Conservation (phyloP, 768 basidiomycete genomes). For the Goffeauzyma gilvescens region DNA sequence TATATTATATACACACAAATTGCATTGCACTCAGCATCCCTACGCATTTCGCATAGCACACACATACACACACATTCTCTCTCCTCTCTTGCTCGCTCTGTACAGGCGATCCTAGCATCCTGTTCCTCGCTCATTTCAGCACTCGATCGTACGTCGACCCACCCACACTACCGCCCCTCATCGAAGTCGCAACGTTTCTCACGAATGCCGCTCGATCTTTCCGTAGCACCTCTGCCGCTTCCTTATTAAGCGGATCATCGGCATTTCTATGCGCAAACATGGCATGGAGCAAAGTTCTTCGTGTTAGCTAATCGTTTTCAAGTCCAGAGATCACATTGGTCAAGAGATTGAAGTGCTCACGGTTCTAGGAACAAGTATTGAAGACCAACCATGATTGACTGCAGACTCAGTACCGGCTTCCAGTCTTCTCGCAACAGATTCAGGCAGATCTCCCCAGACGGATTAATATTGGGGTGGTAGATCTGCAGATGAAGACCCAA, state of each 20-base stretch:
- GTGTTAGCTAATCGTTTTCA: too few species aligned
- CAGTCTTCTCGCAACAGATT: constrained; percentile 98
- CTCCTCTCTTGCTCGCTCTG: too few species aligned
- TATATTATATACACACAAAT: too few species aligned
- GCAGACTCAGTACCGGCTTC: constrained; percentile 96
- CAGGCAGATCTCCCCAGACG: constrained; percentile 93
- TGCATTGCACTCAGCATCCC: too few species aligned
- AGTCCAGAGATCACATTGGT: too few species aligned
- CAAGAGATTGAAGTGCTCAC: too few species aligned
- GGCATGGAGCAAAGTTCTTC: too few species aligned
- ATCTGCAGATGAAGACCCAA: constrained; percentile 44
- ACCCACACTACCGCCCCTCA: constrained; percentile 63
- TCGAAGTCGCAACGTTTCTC: constrained; percentile 64
- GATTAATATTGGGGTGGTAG: constrained; percentile 95
- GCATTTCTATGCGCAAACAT: constrained; percentile 63
- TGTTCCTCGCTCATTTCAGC: too few species aligned
- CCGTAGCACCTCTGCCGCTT: constrained; percentile 85
- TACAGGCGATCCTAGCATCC: too few species aligned
- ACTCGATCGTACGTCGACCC: constrained; percentile 67
- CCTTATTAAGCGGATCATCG: constrained; percentile 96
- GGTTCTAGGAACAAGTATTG: constrained; percentile 98
- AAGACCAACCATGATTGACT: constrained; percentile 92
- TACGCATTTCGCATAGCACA: too few species aligned
- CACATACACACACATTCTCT: too few species aligned
- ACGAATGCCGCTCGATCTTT: constrained; percentile 68